Evolutionary conservation across 345 rosid species (phyloP).

Genomic region (Rhizophora apiculata): DNA sequence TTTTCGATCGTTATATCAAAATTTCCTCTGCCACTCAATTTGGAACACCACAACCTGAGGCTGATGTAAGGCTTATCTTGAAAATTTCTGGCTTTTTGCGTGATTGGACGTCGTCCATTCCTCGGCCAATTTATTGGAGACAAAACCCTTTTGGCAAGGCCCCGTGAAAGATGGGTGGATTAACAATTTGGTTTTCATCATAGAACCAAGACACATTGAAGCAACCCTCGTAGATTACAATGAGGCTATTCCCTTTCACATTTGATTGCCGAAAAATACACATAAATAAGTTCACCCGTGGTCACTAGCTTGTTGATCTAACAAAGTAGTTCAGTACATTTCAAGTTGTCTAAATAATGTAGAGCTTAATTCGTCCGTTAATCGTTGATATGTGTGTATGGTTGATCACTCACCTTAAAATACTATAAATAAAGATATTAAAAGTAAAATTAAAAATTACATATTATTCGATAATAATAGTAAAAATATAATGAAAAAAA

Average conservation of each 20-base stretch:
- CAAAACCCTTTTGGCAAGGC: neutral
- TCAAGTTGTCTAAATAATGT: no score
- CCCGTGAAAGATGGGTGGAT: neutral
- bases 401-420: no score
- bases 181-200: neutral
- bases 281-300: no score
- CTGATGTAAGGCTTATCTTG: conserved; percentile 20
- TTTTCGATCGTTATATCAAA: neutral
- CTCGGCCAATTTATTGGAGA: conserved; percentile 1
- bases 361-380: no score
- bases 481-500: no score
- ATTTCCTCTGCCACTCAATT: conserved; percentile 11
- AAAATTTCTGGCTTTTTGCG: neutral
- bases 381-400: no score
- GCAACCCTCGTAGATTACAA: neutral
- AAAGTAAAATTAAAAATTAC: no score
- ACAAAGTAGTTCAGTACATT: no score
- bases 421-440: no score
- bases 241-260: neutral
- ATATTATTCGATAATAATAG: no score
- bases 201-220: neutral
- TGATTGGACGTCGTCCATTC: conserved; percentile 15
- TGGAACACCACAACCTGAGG: conserved; percentile 6
- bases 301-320: no score
- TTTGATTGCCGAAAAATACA: neutral